Base-by-base conservation (phyloP, 164 flowering plant species). In the Litsea cubeba region DNA sequence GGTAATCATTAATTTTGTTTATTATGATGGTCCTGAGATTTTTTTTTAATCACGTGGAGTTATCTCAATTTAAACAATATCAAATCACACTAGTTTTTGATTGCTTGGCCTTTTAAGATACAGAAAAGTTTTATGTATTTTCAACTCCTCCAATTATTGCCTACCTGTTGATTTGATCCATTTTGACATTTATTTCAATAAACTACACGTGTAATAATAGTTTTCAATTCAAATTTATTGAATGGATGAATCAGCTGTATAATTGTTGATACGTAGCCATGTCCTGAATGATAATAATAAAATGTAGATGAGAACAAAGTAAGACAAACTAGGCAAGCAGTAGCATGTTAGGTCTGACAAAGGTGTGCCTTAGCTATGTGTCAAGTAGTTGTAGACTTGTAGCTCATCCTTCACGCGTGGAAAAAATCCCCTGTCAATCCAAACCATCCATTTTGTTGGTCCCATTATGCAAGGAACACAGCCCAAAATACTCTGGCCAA, bases 1-100 rank as follows among this genome's bases (percentile, higher is more conserved):
- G 93, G 99, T 95, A n/a, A 69, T 26, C 32, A 5, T 50, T n/a
- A 15, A 20, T 51, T 71, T 75, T 63, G 63, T 7, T n/a, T 60
- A 5, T 3, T 60, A 60, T 15, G 60, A 3, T 54, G 60, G n/a
- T 54, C 60, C 60, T 18, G 60, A 54, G n/a, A 3, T 1, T 20
- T 54, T 54, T 12, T 15, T 14, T 17, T 54, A 54, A 12, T 51
- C 3, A 20, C 17, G n/a, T 54, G 60, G 60, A 54, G 18, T 14
- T 51, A 18, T 51, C 58, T 12, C 4, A 15, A 14, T 17, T 17
- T 51, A 6, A 51, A 17, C 7, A 14, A 32, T 3, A 3, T 32
- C 35, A 32, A 32, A 32, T 32, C 35, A 32, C 35, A 32, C 17
- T 20, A 10, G 10, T 14, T 51, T 12, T 17, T 51, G 3, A 17